Evolutionary conservation across 331 rosid genomes (phyloP).

Genomic region (Malus hybrid): DNA sequence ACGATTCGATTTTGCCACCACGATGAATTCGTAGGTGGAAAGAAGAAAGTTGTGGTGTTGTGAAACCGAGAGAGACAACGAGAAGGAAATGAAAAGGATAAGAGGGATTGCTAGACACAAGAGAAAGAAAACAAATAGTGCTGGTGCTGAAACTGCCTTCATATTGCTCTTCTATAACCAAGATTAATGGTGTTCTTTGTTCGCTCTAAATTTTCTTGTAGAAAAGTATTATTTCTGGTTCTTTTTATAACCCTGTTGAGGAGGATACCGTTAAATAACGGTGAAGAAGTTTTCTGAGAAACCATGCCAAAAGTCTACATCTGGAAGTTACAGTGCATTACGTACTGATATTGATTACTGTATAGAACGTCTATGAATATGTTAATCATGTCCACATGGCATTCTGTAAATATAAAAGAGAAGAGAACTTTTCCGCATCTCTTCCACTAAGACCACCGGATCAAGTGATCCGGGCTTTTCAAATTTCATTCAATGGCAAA

Average conservation of each 20-base stretch:
- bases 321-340: not conserved
- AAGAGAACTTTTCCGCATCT: no score
- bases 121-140: not conserved
- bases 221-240: not conserved
- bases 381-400: not conserved
- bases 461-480: no score
- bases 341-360: no score
- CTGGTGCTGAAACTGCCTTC: slow-evolving; percentile 3
- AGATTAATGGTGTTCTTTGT: not conserved
- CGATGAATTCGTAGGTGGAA: slow-evolving; percentile 14
- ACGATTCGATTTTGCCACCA: slow-evolving; percentile 7
- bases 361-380: no score
- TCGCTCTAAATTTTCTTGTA: not conserved
- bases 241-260: not conserved
- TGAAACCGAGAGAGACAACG: not conserved
- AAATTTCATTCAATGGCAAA: no score
- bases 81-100: not conserved
- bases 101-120: not conserved
- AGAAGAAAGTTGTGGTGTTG: slow-evolving; percentile 8
- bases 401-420: not conserved
- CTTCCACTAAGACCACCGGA: no score
- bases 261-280: not conserved
- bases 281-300: not conserved
- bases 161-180: not conserved
- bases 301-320: not conserved